phyloP scores from a whole-genome alignment of 1,284 basidiomycete species.

The Coniferiporia weirii region DNA sequence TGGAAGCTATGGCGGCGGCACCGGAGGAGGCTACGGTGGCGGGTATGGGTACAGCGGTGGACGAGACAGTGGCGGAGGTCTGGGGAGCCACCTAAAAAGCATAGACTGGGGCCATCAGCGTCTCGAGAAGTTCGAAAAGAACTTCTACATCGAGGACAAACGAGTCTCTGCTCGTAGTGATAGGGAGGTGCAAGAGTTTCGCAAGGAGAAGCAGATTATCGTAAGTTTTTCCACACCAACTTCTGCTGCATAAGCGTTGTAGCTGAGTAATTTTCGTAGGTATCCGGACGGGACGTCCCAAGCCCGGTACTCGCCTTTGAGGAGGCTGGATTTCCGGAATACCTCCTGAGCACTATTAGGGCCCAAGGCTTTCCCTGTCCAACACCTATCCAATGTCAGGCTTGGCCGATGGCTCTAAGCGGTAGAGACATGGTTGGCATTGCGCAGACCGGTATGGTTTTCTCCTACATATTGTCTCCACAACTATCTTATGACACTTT shows the following conservation, averaged over 20 bases:
- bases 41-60: conserved; percentile 32
- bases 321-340: conserved; percentile 94
- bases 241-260: conserved; percentile 2
- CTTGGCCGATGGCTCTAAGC: conserved; percentile 97
- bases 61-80: conserved; percentile 71
- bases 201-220: conserved; percentile 83
- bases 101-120: conserved; percentile 82
- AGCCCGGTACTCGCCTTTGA: conserved; percentile 90
- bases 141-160: conserved; percentile 96
- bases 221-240: conserved; percentile 32
- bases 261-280: conserved; percentile 36
- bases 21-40: conserved; percentile 17
- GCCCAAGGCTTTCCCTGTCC: conserved; percentile 89
- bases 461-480: neutral
- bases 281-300: conserved; percentile 86
- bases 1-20: neutral
- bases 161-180: conserved; percentile 77
- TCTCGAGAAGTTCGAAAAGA: conserved; percentile 87
- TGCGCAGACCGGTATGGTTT: conserved; percentile 76
- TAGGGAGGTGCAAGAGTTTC: conserved; percentile 85
- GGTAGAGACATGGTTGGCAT: conserved; percentile 95
- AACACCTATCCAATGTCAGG: conserved; percentile 96
- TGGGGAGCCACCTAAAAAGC: conserved; percentile 78
- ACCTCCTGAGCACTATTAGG: conserved; percentile 89
- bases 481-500: neutral